Evolutionary conservation across 805 yeast species (phyloP).

Genomic region (Ogataea parapolymorpha): DNA sequence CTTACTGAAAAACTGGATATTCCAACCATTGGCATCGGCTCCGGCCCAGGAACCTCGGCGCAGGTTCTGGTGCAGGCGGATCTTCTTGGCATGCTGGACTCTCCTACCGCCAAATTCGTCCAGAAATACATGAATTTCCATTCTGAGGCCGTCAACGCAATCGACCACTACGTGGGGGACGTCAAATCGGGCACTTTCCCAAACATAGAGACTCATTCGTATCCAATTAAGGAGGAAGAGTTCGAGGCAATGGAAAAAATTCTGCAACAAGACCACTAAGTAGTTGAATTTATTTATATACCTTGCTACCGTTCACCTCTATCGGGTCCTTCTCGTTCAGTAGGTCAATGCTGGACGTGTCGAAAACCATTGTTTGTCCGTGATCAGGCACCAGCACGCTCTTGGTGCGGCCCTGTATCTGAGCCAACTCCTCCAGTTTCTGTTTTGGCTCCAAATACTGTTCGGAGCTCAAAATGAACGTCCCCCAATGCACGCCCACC

Average conservation of each 20-base stretch:
- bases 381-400: slow-evolving; percentile 64
- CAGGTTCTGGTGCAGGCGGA: slow-evolving; percentile 90
- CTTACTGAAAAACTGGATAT: slow-evolving; percentile 59
- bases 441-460: slow-evolving; percentile 80
- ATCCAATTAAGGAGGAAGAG: slow-evolving; percentile 64
- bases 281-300: slow-evolving; percentile 2
- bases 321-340: slow-evolving; percentile 12
- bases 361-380: slow-evolving; percentile 66
- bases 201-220: slow-evolving; percentile 54
- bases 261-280: not conserved
- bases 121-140: slow-evolving; percentile 59
- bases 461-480: slow-evolving; percentile 86
- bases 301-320: slow-evolving; percentile 14
- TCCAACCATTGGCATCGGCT: slow-evolving; percentile 96
- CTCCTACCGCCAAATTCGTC: slow-evolving; percentile 66
- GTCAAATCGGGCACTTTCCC: slow-evolving; percentile 62
- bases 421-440: slow-evolving; percentile 50
- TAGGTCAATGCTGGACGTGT: slow-evolving; percentile 29
- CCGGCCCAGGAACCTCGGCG: slow-evolving; percentile 80
- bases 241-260: slow-evolving; percentile 31
- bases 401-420: slow-evolving; percentile 32
- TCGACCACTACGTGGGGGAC: slow-evolving; percentile 55
- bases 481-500: slow-evolving; percentile 96
- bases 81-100: slow-evolving; percentile 69
- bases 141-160: slow-evolving; percentile 46